Evolutionary conservation across 441 rosid genomes (phyloP), one percentile per base, ranked within the genome.

Genomic region (Arabidopsis hybrid): DNA sequence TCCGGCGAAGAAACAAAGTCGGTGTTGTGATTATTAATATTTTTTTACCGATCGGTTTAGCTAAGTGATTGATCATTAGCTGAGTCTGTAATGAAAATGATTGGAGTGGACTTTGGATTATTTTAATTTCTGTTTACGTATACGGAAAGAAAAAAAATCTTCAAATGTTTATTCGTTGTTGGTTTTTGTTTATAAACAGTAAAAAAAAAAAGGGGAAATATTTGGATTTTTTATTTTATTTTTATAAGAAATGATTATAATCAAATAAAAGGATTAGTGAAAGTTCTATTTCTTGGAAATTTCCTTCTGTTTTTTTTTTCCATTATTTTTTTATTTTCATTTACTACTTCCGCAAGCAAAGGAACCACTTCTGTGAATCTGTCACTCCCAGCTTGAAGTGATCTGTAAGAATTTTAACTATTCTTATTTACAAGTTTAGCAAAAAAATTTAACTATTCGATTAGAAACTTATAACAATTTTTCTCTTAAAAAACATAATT

Each of bases 91-190:
- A 65, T 71, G 80, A 66, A 71, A 57, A 79, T 71, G 68, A 79
- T 74, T 75, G 68, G 66, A 77, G 80, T 77, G 67, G 80, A 67
- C 69, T 75, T 75, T 69, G 59, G 59, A 38, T 72, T 63, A 47
- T 61, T 70, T 49, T 26, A 39, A 7, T 49, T 65, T 67, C 5
- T 45, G 4, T 49, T 43, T 36, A 61, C 65, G 70, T 69, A 67
- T 36, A 45, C 58, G 46, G 2, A 47, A 50, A 60, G 56, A 14
- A 10, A 12, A 7, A 12, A 64, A 52, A 45, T 17, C 46, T 72
- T 8, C 46, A 31, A 42, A 62, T 57, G 47, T 26, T 65, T 70
- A 59, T 49, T 71, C 50, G 31, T 47, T 60, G 59, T 65, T 73
- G 47, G 63, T 10, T 60, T 29, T 59, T 65, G 72, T 74, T 66